Conservation (phyloP, 305 asterid genomes). For the Plantago coronopus region DNA sequence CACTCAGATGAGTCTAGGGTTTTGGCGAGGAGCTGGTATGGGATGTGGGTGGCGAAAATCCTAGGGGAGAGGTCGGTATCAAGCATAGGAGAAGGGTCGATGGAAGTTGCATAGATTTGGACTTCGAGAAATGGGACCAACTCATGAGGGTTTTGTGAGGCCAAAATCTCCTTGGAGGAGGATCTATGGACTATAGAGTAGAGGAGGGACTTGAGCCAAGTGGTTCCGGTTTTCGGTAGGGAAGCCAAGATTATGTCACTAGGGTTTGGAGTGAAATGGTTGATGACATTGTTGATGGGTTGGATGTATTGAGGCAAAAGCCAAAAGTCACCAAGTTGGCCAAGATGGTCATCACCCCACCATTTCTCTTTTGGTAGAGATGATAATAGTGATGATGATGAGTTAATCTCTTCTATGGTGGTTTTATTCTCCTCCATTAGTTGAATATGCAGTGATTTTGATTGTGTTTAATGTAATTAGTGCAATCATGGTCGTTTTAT, state of each 20-base stretch:
- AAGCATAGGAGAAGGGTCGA: not conserved
- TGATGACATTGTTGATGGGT: conserved; percentile 4
- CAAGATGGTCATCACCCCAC: conserved; percentile 9
- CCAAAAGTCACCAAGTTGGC: conserved; percentile 7
- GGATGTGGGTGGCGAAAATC: conserved; percentile 2
- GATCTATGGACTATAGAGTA: conserved; percentile 3
- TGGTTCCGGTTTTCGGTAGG: conserved; percentile 4
- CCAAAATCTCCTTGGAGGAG: not conserved
- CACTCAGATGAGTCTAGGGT: conserved; percentile 5
- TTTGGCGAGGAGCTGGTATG: not conserved
- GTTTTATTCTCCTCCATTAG: too few species aligned
- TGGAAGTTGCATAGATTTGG: not conserved
- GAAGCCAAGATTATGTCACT: conserved; percentile 12
- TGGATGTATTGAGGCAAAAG: conserved; percentile 6
- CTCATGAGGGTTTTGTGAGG: conserved; percentile 1
- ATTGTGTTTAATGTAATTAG: too few species aligned
- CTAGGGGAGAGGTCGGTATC: not conserved
- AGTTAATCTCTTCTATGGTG: too few species aligned
- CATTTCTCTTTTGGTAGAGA: not conserved
- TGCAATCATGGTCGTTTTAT: too few species aligned
- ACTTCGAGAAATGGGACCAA: conserved; percentile 7
- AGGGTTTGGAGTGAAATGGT: conserved; percentile 5
- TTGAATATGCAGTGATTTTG: too few species aligned
- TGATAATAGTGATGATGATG: not conserved
- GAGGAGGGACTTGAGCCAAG: conserved; percentile 1